These are phyloP conservation scores for Triticum urartu DNA, from an alignment of 176 grass and related monocot genomes.

Conservation along the genomic window DNA sequence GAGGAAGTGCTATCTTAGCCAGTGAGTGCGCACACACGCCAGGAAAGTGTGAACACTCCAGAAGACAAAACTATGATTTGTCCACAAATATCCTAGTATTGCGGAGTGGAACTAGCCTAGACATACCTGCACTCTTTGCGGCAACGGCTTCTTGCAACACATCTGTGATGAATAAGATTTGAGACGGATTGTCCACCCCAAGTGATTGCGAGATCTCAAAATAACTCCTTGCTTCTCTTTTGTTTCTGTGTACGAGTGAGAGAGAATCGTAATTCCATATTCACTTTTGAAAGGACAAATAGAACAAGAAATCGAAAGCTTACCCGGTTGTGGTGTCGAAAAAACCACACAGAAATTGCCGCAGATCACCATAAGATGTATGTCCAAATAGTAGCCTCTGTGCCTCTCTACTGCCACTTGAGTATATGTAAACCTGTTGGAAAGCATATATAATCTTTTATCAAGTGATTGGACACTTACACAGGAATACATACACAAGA, in stretches of 20 bases:
- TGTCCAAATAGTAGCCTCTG: constrained; percentile 95
- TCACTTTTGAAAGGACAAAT: constrained; percentile 17
- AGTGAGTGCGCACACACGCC: background rate
- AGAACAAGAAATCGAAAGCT: constrained; percentile 38
- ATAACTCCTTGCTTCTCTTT: constrained; percentile 88
- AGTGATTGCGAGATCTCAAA: constrained; percentile 78
- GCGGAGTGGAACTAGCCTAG: constrained; percentile 10
- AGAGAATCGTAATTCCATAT: constrained; percentile 10
- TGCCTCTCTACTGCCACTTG: constrained; percentile 94
- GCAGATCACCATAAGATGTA: constrained; percentile 70
- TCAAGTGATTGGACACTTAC: background rate
- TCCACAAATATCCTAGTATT: constrained; percentile 4
- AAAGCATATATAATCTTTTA: constrained; percentile 24
- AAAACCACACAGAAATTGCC: constrained; percentile 76
- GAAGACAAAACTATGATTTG: background rate
- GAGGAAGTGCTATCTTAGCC: background rate
- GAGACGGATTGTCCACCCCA: constrained; percentile 74
- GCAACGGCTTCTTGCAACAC: constrained; percentile 86
- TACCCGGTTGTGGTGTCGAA: constrained; percentile 94
- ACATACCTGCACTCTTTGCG: constrained; percentile 77
- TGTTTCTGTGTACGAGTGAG: constrained; percentile 53
- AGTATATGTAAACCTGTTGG: constrained; percentile 93
- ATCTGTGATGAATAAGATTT: constrained; percentile 91
- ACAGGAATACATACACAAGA: background rate
- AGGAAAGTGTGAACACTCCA: background rate